phyloP scores from a whole-genome alignment of 1,284 basidiomycete genomes.

The Pascua sp. region DNA sequence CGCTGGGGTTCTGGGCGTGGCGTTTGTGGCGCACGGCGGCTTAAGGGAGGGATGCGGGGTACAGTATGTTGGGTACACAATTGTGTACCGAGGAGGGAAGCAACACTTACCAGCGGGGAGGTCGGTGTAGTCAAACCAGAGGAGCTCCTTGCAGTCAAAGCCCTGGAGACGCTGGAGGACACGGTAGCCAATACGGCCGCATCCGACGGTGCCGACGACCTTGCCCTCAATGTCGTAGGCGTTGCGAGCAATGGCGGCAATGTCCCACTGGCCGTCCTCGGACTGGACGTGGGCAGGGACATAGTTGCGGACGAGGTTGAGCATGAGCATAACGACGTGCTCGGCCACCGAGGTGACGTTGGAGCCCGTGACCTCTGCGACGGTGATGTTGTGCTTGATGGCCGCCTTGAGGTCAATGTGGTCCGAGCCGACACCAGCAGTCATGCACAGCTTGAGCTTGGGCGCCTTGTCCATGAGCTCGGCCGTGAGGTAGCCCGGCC shows the following conservation, averaged over 20 bases:
- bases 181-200: conserved; percentile 82
- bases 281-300: conserved; percentile 63
- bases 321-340: conserved; percentile 70
- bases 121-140: conserved; percentile 88
- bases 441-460: conserved; percentile 88
- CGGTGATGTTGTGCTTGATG: conserved; percentile 76
- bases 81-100: no score
- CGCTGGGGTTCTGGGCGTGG: conserved; percentile 1
- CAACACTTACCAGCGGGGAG: conserved; percentile 61
- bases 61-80: no score
- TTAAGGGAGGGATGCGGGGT: no score
- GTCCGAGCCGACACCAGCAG: conserved; percentile 88
- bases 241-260: conserved; percentile 73
- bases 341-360: conserved; percentile 91
- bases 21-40: no score
- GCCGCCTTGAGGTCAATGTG: conserved; percentile 88
- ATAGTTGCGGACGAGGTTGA: conserved; percentile 81
- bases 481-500: conserved; percentile 80
- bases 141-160: conserved; percentile 85
- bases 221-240: conserved; percentile 88
- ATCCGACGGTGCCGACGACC: conserved; percentile 83
- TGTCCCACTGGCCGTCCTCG: conserved; percentile 77
- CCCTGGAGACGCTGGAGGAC: conserved; percentile 81
- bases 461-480: conserved; percentile 75
- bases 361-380: conserved; percentile 75